phyloP scores from a whole-genome alignment of 805 yeast species.

The Starmerella tilneyi region DNA sequence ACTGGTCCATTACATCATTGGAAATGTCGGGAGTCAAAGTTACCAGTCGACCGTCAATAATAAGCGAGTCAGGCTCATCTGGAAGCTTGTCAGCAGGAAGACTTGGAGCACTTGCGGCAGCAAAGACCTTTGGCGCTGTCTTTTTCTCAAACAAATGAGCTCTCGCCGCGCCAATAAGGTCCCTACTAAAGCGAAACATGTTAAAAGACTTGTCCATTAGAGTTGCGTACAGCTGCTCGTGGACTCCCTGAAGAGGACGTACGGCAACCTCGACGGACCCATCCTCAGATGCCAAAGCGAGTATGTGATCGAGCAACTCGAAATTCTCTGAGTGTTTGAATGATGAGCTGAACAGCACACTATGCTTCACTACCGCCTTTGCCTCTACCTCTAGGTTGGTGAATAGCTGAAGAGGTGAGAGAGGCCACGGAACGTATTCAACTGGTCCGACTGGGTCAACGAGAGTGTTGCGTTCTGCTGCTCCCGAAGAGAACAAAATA shows the following conservation, averaged over 20 bases:
- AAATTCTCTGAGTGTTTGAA: slow-evolving; percentile 7
- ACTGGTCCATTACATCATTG: slow-evolving; percentile 3
- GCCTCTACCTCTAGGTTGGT: background rate
- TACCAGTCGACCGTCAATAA: slow-evolving; percentile 22
- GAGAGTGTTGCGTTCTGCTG: slow-evolving; percentile 5
- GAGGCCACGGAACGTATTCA: slow-evolving; percentile 14
- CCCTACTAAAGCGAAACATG: slow-evolving; percentile 15
- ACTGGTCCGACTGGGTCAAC: slow-evolving; percentile 16
- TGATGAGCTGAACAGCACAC: slow-evolving; percentile 14
- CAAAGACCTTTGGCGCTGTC: slow-evolving; percentile 14
- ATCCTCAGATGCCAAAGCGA: slow-evolving; percentile 1
- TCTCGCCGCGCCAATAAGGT: slow-evolving; percentile 13
- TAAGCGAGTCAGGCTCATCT: slow-evolving; percentile 7
- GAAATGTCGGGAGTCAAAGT: background rate
- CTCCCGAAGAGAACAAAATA: slow-evolving; percentile 16
- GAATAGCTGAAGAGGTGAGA: slow-evolving; percentile 10
- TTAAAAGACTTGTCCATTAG: slow-evolving; percentile 13
- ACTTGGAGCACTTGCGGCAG: slow-evolving; percentile 5
- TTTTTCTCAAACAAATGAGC: slow-evolving; percentile 15
- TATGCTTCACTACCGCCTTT: background rate
- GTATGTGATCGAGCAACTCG: slow-evolving; percentile 10
- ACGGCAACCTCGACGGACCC: slow-evolving; percentile 15
- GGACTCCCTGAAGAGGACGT: slow-evolving; percentile 18
- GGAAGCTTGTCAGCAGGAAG: slow-evolving; percentile 2
- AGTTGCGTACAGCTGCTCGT: slow-evolving; percentile 11